Base-by-base conservation (phyloP, 169 alveolate genomes). In the Cystoisospora suis region DNA sequence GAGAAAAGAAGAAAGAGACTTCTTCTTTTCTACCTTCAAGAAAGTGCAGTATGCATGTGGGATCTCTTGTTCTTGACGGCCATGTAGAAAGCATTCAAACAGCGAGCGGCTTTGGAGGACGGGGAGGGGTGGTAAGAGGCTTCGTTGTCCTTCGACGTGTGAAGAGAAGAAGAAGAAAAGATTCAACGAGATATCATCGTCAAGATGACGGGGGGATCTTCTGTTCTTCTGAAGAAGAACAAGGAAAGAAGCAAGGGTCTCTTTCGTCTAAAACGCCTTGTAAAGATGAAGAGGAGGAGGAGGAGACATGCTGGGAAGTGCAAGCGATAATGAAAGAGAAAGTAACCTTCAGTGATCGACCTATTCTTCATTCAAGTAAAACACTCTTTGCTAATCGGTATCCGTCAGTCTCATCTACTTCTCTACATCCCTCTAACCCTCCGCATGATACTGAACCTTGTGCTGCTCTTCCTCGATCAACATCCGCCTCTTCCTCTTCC, bases 51-150 rank as follows among this genome's bases (percentile, higher is more conserved):
- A n/a, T 72, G 56, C 83, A 72, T 34, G 83, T 72, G 40, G 83
- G 83, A 2, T 72, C 83, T 7, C 83, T 72, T 17, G 83, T 72
- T 32, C 83, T 72, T 32, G 47, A n/a, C 3, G 83, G 83, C 12
- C 83, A 38, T 29, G 83, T 72, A 15, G 83, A 72, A 2, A 56
- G 23, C 12, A 23, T 23, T n/a, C n/a, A n/a, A 53, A 53, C 65
- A 53, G 65, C 29, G 65, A 53, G 65, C 65, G 65, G 65, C 65
- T 12, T 12, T 23, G 65, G 29, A 53, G 65, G 65, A 53, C 23
- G 29, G 65, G 29, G 65, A 53, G 12, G 12, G 29, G 12, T 53
- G 29, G 65, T 15, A 53, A 53, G 23, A 23, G 12, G 23, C 65
- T 12, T 15, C 12, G 65, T 15, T 23, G 65, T 53, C 65, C 23